Conservation (phyloP, 1,284 basidiomycete species). For the Hemileia vastatrix region DNA sequence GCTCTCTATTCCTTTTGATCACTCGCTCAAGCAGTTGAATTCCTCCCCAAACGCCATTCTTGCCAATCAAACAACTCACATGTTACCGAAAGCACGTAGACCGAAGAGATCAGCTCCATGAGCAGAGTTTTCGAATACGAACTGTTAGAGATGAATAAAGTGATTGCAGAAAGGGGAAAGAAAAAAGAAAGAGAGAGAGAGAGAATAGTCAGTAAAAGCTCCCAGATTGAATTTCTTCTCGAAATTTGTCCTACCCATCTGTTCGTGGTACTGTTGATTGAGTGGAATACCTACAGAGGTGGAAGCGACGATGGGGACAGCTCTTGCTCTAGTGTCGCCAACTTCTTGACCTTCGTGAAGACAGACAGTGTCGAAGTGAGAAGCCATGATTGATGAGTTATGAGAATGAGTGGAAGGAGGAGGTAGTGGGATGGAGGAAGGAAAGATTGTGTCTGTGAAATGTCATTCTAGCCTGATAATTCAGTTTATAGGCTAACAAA, state of each 20-base stretch:
- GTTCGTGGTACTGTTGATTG: neutral
- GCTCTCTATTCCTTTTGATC: too few relatives aligned
- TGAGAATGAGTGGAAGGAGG: neutral
- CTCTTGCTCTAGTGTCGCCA: neutral
- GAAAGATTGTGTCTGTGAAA: neutral
- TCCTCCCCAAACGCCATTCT: too few relatives aligned
- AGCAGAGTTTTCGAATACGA: slow-evolving; percentile 42
- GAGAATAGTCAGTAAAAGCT: neutral
- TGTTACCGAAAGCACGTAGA: slow-evolving; percentile 55
- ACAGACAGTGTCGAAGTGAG: slow-evolving; percentile 1
- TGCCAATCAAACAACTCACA: slow-evolving; percentile 37
- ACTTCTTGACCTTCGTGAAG: neutral
- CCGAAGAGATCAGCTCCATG: slow-evolving; percentile 76
- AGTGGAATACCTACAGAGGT: neutral
- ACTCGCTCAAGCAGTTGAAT: too few relatives aligned
- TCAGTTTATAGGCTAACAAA: too few relatives aligned
- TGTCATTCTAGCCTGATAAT: too few relatives aligned
- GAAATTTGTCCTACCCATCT: neutral
- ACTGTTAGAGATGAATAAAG: too few relatives aligned
- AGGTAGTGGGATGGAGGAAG: neutral
- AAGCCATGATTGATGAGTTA: neutral
- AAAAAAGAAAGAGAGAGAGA: neutral
- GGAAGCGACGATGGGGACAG: neutral
- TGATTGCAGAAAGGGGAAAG: neutral
- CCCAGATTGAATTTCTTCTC: neutral